phyloP scores from a whole-genome alignment of 2,329 filamentous ascomycete species.

The Paracamarosporium sp. region DNA sequence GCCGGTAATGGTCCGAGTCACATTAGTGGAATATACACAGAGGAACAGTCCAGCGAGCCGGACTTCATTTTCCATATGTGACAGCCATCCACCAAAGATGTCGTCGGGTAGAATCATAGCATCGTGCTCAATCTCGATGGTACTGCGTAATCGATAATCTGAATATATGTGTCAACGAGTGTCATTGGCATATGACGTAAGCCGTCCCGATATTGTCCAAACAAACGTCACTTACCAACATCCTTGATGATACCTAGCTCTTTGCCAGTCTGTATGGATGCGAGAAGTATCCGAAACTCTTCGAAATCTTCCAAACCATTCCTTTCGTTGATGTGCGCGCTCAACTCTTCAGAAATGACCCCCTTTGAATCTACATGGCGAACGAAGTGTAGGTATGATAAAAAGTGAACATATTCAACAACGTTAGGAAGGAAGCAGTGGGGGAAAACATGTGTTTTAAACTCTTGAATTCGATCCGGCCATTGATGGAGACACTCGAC shows the following conservation, averaged over 20 bases:
- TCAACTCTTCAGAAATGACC: constrained; percentile 22
- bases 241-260: constrained; percentile 54
- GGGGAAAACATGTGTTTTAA: constrained; percentile 56
- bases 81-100: constrained; percentile 47
- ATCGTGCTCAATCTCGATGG: constrained; percentile 32
- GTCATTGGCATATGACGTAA: too few species aligned
- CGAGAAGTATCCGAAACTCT: constrained; percentile 45
- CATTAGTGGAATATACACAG: constrained; percentile 76
- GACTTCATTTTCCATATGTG: constrained; percentile 54
- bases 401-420: constrained; percentile 48
- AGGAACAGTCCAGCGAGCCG: constrained; percentile 83
- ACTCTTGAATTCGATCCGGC: constrained; percentile 47
- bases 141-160: constrained; percentile 33
- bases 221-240: constrained; percentile 32
- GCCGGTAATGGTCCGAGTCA: constrained; percentile 73
- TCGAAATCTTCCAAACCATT: constrained; percentile 25
- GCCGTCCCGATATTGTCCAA: too few species aligned
- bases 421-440: constrained; percentile 52
- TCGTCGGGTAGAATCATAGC: constrained; percentile 62
- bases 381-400: constrained; percentile 47
- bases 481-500: constrained; percentile 37
- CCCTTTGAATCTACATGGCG: constrained; percentile 30
- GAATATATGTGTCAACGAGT: not conserved
- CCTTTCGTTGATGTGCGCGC: not conserved
- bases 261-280: constrained; percentile 53